Percentiles rank a stretch among this genome's conserved stretches.
Evolutionary conservation across 2,329 filamentous ascomycete genomes (phyloP).

Genomic region (Ceratocystis colombiana): DNA sequence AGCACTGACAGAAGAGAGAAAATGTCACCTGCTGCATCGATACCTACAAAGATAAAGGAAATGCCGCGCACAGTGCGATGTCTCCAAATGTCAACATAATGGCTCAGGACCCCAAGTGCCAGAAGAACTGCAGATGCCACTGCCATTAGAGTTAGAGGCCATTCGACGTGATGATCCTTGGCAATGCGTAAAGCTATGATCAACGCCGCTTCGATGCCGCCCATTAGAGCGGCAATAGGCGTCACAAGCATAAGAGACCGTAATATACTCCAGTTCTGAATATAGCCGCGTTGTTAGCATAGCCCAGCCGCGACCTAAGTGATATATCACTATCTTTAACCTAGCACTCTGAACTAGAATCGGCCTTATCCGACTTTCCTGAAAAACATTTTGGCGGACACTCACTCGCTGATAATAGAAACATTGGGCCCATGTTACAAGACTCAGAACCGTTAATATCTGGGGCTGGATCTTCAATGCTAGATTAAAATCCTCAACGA

Average conservation of each 20-base stretch:
- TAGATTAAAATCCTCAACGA: slow-evolving; percentile 36
- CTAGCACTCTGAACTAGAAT: not conserved
- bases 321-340: not conserved
- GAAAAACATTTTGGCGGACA: not conserved
- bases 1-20: slow-evolving; percentile 56
- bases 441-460: slow-evolving; percentile 36
- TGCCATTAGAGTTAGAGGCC: slow-evolving; percentile 59
- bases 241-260: slow-evolving; percentile 41
- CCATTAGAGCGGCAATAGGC: slow-evolving; percentile 47
- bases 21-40: slow-evolving; percentile 59
- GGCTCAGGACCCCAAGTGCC: slow-evolving; percentile 54
- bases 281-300: not conserved
- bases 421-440: slow-evolving; percentile 38
- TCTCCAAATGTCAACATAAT: slow-evolving; percentile 60
- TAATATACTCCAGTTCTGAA: slow-evolving; percentile 42
- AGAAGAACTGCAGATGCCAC: slow-evolving; percentile 53
- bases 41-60: slow-evolving; percentile 60
- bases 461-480: slow-evolving; percentile 38
- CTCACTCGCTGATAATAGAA: slow-evolving; percentile 36
- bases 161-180: slow-evolving; percentile 38
- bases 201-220: slow-evolving; percentile 47
- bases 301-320: too few species aligned
- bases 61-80: slow-evolving; percentile 59
- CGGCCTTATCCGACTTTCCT: not conserved
- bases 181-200: slow-evolving; percentile 47